These are phyloP conservation scores for Tetrahymena thermophila DNA, from an alignment of 73 alveolate genomes.

Conservation along the genomic window DNA sequence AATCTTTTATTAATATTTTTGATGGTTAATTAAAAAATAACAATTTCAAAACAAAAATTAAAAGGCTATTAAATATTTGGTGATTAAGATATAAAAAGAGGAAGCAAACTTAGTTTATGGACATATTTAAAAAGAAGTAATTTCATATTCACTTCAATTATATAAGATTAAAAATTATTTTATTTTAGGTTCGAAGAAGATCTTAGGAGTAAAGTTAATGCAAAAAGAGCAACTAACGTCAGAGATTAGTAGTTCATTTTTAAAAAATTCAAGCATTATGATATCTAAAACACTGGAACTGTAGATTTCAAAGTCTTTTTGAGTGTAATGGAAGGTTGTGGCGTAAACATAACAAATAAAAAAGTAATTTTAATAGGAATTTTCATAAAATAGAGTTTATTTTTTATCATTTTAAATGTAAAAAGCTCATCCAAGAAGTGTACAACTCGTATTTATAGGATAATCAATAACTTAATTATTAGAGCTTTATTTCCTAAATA, in stretches of 20 bases:
- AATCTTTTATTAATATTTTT: too few species aligned
- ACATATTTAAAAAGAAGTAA: neutral
- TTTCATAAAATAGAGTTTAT: neutral
- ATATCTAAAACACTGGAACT: neutral
- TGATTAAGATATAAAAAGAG: too few species aligned
- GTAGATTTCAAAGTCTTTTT: neutral
- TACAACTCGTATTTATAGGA: neutral
- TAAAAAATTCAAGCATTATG: neutral
- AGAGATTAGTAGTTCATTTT: neutral
- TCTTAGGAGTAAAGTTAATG: neutral
- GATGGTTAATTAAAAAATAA: neutral
- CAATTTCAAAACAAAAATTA: too few species aligned
- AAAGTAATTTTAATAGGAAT: neutral
- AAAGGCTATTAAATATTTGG: too few species aligned
- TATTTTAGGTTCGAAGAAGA: neutral
- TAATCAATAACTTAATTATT: neutral
- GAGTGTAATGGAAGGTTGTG: neutral
- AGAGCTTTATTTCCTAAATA: neutral
- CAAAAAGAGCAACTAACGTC: neutral
- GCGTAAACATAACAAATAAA: neutral
- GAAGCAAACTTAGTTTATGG: neutral
- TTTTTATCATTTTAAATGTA: neutral
- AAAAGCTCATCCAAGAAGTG: neutral
- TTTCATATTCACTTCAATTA: neutral
- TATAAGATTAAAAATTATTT: neutral